A percentile compares a stretch with the other conserved stretches of the same genome.
Evolutionary conservation across 2,329 filamentous ascomycete species (phyloP).

Genomic region (Chrysosporium keratinophilum): DNA sequence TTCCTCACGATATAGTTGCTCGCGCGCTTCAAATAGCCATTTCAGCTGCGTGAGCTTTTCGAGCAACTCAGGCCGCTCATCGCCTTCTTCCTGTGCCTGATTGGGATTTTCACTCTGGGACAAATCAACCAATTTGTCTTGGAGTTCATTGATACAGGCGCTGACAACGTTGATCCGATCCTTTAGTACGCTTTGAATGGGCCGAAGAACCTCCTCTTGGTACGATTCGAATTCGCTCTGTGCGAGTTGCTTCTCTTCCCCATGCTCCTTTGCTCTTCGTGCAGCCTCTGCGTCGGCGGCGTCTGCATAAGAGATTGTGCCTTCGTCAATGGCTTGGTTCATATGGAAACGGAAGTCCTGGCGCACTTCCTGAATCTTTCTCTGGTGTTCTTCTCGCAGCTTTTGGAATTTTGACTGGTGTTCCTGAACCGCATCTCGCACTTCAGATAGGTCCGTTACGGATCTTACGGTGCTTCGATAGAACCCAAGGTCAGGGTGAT

Average conservation of each 20-base stretch:
- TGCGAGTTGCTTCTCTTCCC: constrained; percentile 59
- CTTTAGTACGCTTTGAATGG: constrained; percentile 69
- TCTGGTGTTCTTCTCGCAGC: constrained; percentile 44
- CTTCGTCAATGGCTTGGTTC: constrained; percentile 65
- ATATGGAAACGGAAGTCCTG: constrained; percentile 62
- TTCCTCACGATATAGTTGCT: constrained; percentile 71
- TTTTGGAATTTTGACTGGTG: constrained; percentile 43
- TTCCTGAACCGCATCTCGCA: constrained; percentile 53
- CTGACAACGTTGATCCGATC: constrained; percentile 64
- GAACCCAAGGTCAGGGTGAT: constrained; percentile 73
- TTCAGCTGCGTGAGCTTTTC: constrained; percentile 92
- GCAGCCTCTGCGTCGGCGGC: constrained; percentile 73
- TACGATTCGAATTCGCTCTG: constrained; percentile 77
- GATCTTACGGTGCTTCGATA: constrained; percentile 65
- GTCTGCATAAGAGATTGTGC: constrained; percentile 70
- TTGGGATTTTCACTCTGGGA: constrained; percentile 61
- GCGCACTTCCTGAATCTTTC: constrained; percentile 49
- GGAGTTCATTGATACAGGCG: constrained; percentile 65
- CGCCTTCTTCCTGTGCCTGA: constrained; percentile 84
- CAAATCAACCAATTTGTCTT: constrained; percentile 61
- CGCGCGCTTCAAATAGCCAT: constrained; percentile 93
- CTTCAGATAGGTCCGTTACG: constrained; percentile 62
- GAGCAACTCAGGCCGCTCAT: constrained; percentile 84
- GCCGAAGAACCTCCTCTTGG: constrained; percentile 70
- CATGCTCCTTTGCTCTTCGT: constrained; percentile 58